Evolutionary conservation across 176 grass and related monocot species (phyloP).

Genomic region (Oryza coarctata): DNA sequence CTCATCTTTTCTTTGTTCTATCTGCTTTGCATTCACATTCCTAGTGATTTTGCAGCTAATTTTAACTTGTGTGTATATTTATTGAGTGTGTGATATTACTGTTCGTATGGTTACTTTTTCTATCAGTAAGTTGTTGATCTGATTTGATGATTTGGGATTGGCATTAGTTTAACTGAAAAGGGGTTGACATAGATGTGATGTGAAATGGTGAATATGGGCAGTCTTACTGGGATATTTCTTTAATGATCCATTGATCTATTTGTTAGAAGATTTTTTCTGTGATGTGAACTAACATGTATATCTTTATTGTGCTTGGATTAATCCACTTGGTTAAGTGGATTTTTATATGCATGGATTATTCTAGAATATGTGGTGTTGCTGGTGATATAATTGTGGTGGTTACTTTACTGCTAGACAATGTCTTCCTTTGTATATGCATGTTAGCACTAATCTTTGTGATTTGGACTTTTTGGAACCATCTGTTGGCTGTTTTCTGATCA

Average conservation of each 20-base stretch:
- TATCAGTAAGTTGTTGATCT: background rate
- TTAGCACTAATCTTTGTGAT: background rate
- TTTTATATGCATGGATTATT: slow-evolving; percentile 23
- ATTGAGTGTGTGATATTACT: background rate
- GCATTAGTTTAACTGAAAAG: background rate
- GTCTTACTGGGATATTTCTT: background rate
- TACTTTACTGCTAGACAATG: background rate
- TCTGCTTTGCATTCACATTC: background rate
- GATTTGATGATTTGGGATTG: slow-evolving; percentile 13
- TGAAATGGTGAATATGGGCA: background rate
- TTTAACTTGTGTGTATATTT: background rate
- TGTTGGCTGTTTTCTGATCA: background rate
- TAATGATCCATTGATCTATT: background rate
- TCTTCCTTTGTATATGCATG: background rate
- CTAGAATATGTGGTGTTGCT: background rate
- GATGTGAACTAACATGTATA: background rate
- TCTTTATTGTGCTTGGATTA: background rate
- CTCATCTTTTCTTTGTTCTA: background rate
- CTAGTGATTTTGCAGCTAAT: background rate
- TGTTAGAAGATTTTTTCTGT: background rate
- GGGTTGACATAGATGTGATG: background rate
- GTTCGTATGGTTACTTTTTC: background rate
- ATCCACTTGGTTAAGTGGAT: background rate
- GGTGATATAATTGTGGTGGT: background rate
- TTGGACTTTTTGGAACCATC: slow-evolving; percentile 2